Percentiles rank a stretch among this genome's conserved stretches.
Conservation (phyloP, 2,329 filamentous ascomycete genomes). For the Xylariales sp. region DNA sequence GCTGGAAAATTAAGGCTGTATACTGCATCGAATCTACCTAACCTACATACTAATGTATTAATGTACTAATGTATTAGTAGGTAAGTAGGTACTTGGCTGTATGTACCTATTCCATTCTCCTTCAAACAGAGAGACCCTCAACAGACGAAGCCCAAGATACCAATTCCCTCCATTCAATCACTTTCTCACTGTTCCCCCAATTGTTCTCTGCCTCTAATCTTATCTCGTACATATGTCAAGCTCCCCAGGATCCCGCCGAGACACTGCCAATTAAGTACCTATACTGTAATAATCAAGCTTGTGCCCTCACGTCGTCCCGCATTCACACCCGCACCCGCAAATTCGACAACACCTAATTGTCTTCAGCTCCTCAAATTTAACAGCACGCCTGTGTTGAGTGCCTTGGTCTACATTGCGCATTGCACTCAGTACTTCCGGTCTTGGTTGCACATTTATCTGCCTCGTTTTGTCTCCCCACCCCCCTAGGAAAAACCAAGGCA, state of each 20-base stretch:
- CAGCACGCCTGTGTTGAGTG: slow-evolving; percentile 1
- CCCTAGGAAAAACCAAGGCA: neutral
- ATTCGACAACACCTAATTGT: slow-evolving; percentile 8
- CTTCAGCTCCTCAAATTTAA: slow-evolving; percentile 17
- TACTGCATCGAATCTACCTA: neutral
- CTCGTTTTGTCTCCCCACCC: slow-evolving; percentile 6
- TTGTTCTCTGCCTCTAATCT: neutral
- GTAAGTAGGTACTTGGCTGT: too few species aligned
- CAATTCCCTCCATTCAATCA: slow-evolving; percentile 12
- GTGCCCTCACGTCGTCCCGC: slow-evolving; percentile 19
- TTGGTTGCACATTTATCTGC: slow-evolving; percentile 4
- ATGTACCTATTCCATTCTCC: neutral
- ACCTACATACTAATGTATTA: too few species aligned
- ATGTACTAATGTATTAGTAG: too few species aligned
- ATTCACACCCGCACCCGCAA: slow-evolving; percentile 4
- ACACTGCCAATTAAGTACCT: neutral
- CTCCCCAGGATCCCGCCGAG: neutral
- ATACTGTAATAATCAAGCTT: slow-evolving; percentile 8
- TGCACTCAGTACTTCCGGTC: neutral
- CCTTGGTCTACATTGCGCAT: slow-evolving; percentile 1
- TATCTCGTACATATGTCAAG: neutral
- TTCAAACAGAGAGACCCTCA: slow-evolving; percentile 1
- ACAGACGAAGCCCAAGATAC: slow-evolving; percentile 10
- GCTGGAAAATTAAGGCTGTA: neutral
- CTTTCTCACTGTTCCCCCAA: neutral